Conservation (phyloP, 2,329 filamentous ascomycete species). For the Neopestalotiopsis sp. region DNA sequence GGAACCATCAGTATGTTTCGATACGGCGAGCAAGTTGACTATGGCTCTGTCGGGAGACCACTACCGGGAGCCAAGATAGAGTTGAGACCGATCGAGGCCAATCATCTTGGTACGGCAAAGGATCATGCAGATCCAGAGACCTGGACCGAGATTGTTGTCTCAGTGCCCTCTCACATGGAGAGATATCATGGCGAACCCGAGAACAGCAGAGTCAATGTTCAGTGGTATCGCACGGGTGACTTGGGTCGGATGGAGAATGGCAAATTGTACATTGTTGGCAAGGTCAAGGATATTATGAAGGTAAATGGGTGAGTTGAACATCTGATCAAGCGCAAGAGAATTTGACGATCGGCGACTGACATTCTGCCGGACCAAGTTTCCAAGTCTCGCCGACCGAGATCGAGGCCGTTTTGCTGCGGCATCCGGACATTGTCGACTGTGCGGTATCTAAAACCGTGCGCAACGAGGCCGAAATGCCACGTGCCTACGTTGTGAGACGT, state of each 20-base stretch:
- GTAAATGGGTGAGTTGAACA: conserved; percentile 43
- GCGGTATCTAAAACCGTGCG: conserved; percentile 49
- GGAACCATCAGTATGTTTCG: conserved; percentile 48
- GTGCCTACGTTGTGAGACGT: conserved; percentile 49
- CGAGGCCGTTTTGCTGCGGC: conserved; percentile 48
- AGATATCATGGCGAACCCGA: conserved; percentile 29
- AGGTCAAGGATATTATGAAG: conserved; percentile 51
- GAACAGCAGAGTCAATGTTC: conserved; percentile 18
- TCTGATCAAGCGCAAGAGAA: conserved; percentile 8
- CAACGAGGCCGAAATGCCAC: conserved; percentile 43
- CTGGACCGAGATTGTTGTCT: conserved; percentile 4
- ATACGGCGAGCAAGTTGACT: conserved; percentile 43
- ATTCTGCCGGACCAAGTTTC: conserved; percentile 37
- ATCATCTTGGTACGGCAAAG: not conserved
- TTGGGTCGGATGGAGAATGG: conserved; percentile 40
- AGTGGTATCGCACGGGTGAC: conserved; percentile 50
- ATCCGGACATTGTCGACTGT: conserved; percentile 47
- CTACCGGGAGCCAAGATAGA: conserved; percentile 41
- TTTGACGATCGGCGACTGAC: not conserved
- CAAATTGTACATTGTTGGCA: conserved; percentile 43
- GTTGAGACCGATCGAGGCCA: not conserved
- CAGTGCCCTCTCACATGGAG: conserved; percentile 7
- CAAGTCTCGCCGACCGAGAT: conserved; percentile 53
- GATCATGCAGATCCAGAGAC: not conserved
- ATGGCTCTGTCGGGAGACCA: conserved; percentile 51